Percentiles rank a stretch among this genome's conserved stretches.
Conservation (phyloP, 139 green algal species). For the Chlamydomonas incerta region DNA sequence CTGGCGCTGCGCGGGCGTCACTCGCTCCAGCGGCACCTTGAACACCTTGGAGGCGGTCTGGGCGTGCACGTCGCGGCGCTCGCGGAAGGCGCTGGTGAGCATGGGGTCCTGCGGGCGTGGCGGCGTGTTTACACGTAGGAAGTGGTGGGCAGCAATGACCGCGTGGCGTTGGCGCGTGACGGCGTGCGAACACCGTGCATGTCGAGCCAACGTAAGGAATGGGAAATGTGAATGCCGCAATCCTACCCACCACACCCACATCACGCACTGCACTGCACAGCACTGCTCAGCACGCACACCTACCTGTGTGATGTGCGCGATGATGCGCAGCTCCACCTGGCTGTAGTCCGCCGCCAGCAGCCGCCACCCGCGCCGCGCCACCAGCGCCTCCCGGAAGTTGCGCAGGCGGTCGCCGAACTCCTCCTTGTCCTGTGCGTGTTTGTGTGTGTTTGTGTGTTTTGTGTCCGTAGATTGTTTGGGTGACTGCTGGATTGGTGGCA, state of each 20-base stretch:
- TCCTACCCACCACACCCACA: neutral
- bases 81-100: neutral
- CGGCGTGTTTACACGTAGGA: neutral
- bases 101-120: neutral
- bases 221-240: no score
- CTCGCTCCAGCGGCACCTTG: neutral
- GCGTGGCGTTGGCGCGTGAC: no score
- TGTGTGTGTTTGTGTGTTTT: no score
- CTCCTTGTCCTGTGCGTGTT: neutral
- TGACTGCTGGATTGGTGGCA: no score
- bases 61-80: neutral
- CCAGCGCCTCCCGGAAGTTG: conserved; percentile 63
- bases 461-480: no score
- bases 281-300: neutral
- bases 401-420: neutral
- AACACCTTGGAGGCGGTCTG: neutral
- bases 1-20: neutral
- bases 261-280: no score
- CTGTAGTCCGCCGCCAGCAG: conserved; percentile 55
- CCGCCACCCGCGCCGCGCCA: conserved; percentile 40
- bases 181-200: no score
- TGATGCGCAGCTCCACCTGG: conserved; percentile 69
- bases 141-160: no score
- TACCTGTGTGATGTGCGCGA: conserved; percentile 66
- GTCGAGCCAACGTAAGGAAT: no score